Evolutionary conservation across 768 basidiomycete species (phyloP).

Genomic region (Phaffia australis): DNA sequence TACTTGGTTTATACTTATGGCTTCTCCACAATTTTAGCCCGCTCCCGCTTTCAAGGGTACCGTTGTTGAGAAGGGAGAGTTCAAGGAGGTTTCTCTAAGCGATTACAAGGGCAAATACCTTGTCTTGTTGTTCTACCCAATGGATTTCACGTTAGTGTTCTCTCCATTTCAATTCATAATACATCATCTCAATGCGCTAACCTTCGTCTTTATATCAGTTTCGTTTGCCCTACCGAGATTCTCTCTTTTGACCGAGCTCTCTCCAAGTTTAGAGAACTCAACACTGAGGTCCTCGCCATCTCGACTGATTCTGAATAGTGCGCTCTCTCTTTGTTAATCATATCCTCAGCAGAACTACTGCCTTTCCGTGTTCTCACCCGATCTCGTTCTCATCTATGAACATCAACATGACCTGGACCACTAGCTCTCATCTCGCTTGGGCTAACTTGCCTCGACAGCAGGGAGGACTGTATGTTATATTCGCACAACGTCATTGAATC

Average conservation of each 20-base stretch:
- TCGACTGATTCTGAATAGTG: slow-evolving; percentile 72
- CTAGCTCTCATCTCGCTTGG: slow-evolving; percentile 69
- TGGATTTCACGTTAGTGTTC: slow-evolving; percentile 42
- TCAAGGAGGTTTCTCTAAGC: slow-evolving; percentile 63
- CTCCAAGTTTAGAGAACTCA: slow-evolving; percentile 57
- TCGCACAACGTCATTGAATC: not conserved
- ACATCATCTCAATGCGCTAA: not conserved
- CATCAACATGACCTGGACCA: not conserved
- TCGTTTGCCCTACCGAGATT: slow-evolving; percentile 81
- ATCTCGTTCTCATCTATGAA: not conserved
- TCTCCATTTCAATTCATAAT: not conserved
- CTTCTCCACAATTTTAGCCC: not conserved
- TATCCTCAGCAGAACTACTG: no score
- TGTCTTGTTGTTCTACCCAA: slow-evolving; percentile 86
- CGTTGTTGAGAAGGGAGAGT: slow-evolving; percentile 63
- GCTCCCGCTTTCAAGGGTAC: slow-evolving; percentile 36
- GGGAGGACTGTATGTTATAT: not conserved
- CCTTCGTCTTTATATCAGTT: slow-evolving; percentile 17
- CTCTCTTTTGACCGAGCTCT: slow-evolving; percentile 88
- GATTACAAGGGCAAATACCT: slow-evolving; percentile 80
- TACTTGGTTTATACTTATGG: not conserved
- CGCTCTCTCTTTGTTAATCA: slow-evolving; percentile 6
- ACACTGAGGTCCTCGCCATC: slow-evolving; percentile 66
- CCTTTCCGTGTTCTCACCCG: not conserved
- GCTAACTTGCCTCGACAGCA: slow-evolving; percentile 48